Evolutionary conservation across 305 asterid species (phyloP).

Genomic region (Ilex paraguariensis): DNA sequence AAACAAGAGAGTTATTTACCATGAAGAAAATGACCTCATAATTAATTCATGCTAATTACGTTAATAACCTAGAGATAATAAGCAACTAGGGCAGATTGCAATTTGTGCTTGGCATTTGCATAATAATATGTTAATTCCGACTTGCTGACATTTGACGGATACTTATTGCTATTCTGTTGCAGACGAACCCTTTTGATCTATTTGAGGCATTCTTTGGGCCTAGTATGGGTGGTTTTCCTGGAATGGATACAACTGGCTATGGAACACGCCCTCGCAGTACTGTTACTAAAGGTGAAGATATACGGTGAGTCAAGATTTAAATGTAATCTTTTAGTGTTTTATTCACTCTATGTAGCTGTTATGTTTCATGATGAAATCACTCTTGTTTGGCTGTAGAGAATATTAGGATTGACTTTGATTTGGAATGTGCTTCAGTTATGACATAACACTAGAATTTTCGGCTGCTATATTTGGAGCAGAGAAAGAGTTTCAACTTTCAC

Average conservation of each 20-base stretch:
- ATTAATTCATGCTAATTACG: too few relatives aligned
- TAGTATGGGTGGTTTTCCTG: slow-evolving; percentile 79
- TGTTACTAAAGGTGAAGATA: slow-evolving; percentile 92
- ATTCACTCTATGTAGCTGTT: too few relatives aligned
- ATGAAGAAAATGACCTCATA: too few relatives aligned
- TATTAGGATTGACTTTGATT: slow-evolving; percentile 18
- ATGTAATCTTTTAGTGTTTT: slow-evolving; percentile 4
- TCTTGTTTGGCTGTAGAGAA: neutral
- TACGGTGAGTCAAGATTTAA: slow-evolving; percentile 70
- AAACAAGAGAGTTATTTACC: too few relatives aligned
- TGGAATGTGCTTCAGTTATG: slow-evolving; percentile 60
- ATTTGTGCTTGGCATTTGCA: too few relatives aligned
- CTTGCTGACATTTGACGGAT: too few relatives aligned
- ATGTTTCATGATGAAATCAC: neutral
- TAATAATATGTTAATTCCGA: too few relatives aligned
- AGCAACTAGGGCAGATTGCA: too few relatives aligned
- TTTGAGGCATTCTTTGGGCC: slow-evolving; percentile 99
- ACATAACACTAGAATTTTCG: slow-evolving; percentile 75
- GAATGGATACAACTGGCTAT: slow-evolving; percentile 77
- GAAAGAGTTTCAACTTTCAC: slow-evolving; percentile 89
- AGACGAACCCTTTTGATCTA: slow-evolving; percentile 95
- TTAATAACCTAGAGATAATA: too few relatives aligned
- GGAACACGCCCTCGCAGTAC: slow-evolving; percentile 80
- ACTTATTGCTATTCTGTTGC: slow-evolving; percentile 20
- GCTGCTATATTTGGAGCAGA: slow-evolving; percentile 96